phyloP scores from a whole-genome alignment of 495 filamentous ascomycete species.

The Hypoxylon trugodes region DNA sequence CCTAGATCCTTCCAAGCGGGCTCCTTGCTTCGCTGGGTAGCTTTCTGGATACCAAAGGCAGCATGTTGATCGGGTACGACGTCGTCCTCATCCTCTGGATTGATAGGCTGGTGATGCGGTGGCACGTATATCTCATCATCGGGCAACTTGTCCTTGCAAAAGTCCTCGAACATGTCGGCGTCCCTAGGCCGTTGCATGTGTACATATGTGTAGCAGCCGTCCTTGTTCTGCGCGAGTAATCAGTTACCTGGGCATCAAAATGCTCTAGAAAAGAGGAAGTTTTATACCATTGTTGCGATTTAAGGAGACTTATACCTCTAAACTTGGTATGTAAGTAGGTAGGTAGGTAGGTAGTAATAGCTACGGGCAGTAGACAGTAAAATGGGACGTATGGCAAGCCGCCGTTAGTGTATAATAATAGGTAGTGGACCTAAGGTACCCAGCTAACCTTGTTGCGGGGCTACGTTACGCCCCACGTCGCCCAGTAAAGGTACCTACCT shows the following conservation, averaged over 20 bases:
- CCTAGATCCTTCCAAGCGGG: slow-evolving; percentile 88
- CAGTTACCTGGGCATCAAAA: neutral
- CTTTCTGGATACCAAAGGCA: slow-evolving; percentile 92
- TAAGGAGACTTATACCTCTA: too few species aligned
- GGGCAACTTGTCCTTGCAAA: slow-evolving; percentile 73
- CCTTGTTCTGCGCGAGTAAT: slow-evolving; percentile 74
- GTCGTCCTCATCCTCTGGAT: slow-evolving; percentile 98
- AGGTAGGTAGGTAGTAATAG: too few species aligned
- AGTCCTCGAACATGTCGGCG: slow-evolving; percentile 94
- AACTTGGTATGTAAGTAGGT: neutral
- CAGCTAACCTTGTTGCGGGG: too few species aligned
- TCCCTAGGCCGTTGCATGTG: slow-evolving; percentile 83
- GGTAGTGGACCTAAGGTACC: too few species aligned
- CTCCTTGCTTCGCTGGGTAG: slow-evolving; percentile 75
- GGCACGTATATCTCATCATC: slow-evolving; percentile 86
- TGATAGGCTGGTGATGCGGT: slow-evolving; percentile 87
- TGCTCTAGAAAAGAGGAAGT: neutral
- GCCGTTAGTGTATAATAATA: too few species aligned
- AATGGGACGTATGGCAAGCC: too few species aligned
- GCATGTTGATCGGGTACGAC: slow-evolving; percentile 97
- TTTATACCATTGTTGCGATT: slow-evolving; percentile 24
- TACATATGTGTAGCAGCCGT: slow-evolving; percentile 84
- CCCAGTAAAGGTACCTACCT: too few species aligned
- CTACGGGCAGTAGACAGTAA: too few species aligned
- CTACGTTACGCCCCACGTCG: too few species aligned